These are phyloP conservation scores for Pythium aphanidermatum DNA, from an alignment of 352 stramenopile species.

Conservation along the genomic window DNA sequence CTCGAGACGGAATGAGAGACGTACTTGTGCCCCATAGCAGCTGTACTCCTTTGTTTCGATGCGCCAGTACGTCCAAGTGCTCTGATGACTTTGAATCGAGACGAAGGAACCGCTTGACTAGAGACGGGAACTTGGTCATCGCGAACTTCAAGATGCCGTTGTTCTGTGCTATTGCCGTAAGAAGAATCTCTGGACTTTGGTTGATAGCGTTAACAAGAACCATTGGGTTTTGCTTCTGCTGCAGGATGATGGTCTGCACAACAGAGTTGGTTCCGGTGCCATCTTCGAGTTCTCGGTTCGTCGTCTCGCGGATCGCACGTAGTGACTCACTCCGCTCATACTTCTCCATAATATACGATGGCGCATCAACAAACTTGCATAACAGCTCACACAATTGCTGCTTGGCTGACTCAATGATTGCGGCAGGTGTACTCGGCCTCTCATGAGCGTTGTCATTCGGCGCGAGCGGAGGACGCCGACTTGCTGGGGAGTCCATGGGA, in stretches of 20 bases:
- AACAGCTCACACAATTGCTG: slow-evolving; percentile 34
- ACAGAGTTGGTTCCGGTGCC: slow-evolving; percentile 20
- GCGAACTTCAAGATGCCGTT: slow-evolving; percentile 63
- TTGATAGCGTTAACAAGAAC: slow-evolving; percentile 58
- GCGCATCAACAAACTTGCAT: slow-evolving; percentile 32
- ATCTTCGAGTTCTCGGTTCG: slow-evolving; percentile 21
- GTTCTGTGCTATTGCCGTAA: slow-evolving; percentile 51
- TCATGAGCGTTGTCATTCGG: not conserved
- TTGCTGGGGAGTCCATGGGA: not conserved
- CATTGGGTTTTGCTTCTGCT: slow-evolving; percentile 43
- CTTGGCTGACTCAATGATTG: slow-evolving; percentile 19
- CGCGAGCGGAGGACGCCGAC: not conserved
- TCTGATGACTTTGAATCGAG: slow-evolving; percentile 53
- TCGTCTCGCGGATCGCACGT: slow-evolving; percentile 14
- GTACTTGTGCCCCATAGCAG: slow-evolving; percentile 54
- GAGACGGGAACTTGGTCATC: slow-evolving; percentile 58
- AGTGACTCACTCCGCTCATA: slow-evolving; percentile 33
- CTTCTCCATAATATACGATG: slow-evolving; percentile 39
- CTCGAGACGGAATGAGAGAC: too few species aligned
- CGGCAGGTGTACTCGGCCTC: not conserved
- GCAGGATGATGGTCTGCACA: slow-evolving; percentile 45
- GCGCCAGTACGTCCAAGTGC: slow-evolving; percentile 39
- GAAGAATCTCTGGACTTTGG: slow-evolving; percentile 57
- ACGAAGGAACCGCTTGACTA: slow-evolving; percentile 61
- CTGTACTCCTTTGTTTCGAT: slow-evolving; percentile 50